Percentiles rank a stretch among this genome's conserved stretches.
These are phyloP conservation scores for Casaregolazyma lundiana DNA, from an alignment of 1,139 yeast genomes.

Conservation along the genomic window DNA sequence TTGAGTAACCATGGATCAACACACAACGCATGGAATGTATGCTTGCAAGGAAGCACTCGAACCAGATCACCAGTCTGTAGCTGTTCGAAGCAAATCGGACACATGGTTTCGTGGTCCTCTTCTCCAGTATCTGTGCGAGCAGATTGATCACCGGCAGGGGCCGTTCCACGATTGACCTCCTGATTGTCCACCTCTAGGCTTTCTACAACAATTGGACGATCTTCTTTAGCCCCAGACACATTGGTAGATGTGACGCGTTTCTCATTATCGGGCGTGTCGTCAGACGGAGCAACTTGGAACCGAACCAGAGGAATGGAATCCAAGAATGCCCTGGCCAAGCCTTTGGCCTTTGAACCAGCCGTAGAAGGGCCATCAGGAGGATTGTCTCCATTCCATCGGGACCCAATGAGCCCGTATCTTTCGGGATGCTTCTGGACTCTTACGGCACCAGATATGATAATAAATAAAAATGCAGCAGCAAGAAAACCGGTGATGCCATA, in stretches of 20 bases:
- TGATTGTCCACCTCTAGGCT: background rate
- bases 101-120: slow-evolving; percentile 26
- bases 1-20: slow-evolving; percentile 78
- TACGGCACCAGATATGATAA: slow-evolving; percentile 33
- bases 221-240: background rate
- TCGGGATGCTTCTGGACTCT: slow-evolving; percentile 36
- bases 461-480: slow-evolving; percentile 29
- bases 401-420: slow-evolving; percentile 29
- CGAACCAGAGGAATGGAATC: slow-evolving; percentile 36
- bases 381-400: slow-evolving; percentile 18
- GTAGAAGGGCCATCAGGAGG: slow-evolving; percentile 11
- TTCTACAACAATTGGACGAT: background rate
- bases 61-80: slow-evolving; percentile 50
- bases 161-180: background rate
- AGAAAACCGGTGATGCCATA: slow-evolving; percentile 32
- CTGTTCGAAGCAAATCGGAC: slow-evolving; percentile 75
- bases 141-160: too few relatives aligned
- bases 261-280: slow-evolving; percentile 7
- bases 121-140: slow-evolving; percentile 5
- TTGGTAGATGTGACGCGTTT: background rate
- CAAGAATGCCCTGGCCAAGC: slow-evolving; percentile 36
- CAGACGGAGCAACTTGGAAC: slow-evolving; percentile 20
- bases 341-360: slow-evolving; percentile 28
- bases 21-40: slow-evolving; percentile 74
- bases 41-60: slow-evolving; percentile 74